Base-by-base conservation (phyloP, 257 asterid genomes). In the Lycium barbarum region DNA sequence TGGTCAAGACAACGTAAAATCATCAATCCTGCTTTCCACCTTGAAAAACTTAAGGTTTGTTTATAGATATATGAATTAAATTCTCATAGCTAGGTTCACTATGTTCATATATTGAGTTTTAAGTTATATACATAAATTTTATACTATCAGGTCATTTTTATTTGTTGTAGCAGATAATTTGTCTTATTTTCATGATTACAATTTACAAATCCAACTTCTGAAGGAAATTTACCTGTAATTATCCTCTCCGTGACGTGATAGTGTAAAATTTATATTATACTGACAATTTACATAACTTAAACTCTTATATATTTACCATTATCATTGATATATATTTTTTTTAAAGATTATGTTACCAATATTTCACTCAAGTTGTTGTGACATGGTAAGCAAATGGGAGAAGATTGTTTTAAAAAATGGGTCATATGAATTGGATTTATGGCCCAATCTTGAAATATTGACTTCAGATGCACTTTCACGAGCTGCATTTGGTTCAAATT, bases 381-480 rank as follows among this genome's bases (percentile, higher is more conserved):
- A 94, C 45, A 90, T 94, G 93, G 63, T 91, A 88, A 92, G 86
- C 55, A 89, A 92, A 88, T 93, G 95, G 94, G 91, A 91, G 4
- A 80, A 86, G 47, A 63, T 90, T n/a, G 67, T 65, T 7, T 38
- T 82, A 1, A 65, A 85, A 3, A 86, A 83, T 26, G 91, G 87
- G 11, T 87, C 89, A 0, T 45, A n/a, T 13, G 98, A 93, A 53
- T 5, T 93, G 71, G 95, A 94, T 18, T 92, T 94, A 58, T 90
- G 89, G 91, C 93, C 95, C 74, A 70, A 86, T 87, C 87, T 94
- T 61, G 87, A 91, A 84, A 85, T 88, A n/a, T 35, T 93, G 43
- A 89, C 98, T 0, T 72, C 93, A 2, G 92, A 93, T 80, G 96
- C 90, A 2, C 90, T 93, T 81, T 92, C 96, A 0, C 89, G 93